Evolutionary conservation across 2,329 filamentous ascomycete genomes (phyloP).

Genomic region (Diaporthe sp.): DNA sequence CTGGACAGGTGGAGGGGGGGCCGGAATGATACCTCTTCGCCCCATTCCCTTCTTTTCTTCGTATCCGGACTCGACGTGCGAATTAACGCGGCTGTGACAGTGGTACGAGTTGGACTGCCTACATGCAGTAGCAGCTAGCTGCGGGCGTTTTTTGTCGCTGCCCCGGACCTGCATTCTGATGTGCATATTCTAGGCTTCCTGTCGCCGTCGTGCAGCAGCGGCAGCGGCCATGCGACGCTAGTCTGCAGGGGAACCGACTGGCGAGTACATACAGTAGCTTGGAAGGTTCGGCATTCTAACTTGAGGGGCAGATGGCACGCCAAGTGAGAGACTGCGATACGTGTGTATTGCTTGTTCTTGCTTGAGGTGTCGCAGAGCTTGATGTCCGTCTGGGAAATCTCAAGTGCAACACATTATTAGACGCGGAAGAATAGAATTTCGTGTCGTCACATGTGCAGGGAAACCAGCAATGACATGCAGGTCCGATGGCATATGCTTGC

Average conservation of each 20-base stretch:
- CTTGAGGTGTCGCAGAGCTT: neutral
- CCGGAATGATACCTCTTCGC: neutral
- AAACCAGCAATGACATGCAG: neutral
- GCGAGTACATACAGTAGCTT: constrained; percentile 12
- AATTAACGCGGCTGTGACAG: neutral
- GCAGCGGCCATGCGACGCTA: constrained; percentile 13
- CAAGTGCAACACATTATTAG: neutral
- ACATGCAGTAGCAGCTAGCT: constrained; percentile 14
- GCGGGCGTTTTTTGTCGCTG: constrained; percentile 5
- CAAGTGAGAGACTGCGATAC: neutral
- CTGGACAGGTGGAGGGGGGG: neutral
- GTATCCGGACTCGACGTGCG: neutral
- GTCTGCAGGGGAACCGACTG: constrained; percentile 8
- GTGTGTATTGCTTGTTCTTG: neutral
- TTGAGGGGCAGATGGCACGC: neutral
- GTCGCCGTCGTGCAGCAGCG: constrained; percentile 8
- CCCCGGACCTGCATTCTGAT: constrained; percentile 19
- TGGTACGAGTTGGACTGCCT: neutral
- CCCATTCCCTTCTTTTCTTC: neutral
- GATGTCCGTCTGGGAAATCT: neutral
- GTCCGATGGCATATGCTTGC: neutral
- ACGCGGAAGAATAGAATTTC: neutral
- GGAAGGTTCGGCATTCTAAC: neutral
- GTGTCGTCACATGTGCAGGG: neutral
- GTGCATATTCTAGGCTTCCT: constrained; percentile 18